Base-by-base conservation (phyloP, 2,329 filamentous ascomycete species). In the Plenodomus tracheiphilus region DNA sequence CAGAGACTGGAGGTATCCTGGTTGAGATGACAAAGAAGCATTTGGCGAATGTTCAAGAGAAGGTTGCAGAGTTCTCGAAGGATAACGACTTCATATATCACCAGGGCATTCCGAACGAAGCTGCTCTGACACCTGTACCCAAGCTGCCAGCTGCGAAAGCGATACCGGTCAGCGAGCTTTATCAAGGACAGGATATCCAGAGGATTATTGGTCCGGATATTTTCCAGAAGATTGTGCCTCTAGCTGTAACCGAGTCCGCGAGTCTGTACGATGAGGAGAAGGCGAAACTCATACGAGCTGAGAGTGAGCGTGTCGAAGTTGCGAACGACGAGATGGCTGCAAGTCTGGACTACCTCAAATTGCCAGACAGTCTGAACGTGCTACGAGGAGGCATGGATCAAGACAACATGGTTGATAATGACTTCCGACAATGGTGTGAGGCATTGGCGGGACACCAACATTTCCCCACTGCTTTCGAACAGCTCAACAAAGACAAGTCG, bases 71-170 rank as follows among this genome's bases (percentile, higher is more conserved):
- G 52, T 81, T 92, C 41, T 80, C 82, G 59, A 96, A 96, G 65
- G 94, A 99, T 72, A 99, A 99, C 61, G 94, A 99, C 69, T 97
- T 94, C 72, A 96, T 99, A 69, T 99, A 99, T 68, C 94, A 99
- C 69, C 91, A 97, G 62, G 86, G 85, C 1, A 87, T 99, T 1
- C 93, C 94, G 0, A 86, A 87, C 9, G 91, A 97, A 71, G 89
- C 91, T 3, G 87, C 87, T 21, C 77, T 99, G 11, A 77, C 89
- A 1, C 82, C 87, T 1, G 91, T 99, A 41, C 83, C 91, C 2
- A 99, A 97, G 71, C 80, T 97, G 15, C 91, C 93, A 4, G 95
- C 94, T 1, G 92, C 94, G 7, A 99, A 99, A 72, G 91, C 94
- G 3, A 97, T 99, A 54, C 93, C 94, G 0, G 93, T 99, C 22